Evolutionary conservation across 768 basidiomycete species (phyloP).

Genomic region (Hygrocybe punicea): DNA sequence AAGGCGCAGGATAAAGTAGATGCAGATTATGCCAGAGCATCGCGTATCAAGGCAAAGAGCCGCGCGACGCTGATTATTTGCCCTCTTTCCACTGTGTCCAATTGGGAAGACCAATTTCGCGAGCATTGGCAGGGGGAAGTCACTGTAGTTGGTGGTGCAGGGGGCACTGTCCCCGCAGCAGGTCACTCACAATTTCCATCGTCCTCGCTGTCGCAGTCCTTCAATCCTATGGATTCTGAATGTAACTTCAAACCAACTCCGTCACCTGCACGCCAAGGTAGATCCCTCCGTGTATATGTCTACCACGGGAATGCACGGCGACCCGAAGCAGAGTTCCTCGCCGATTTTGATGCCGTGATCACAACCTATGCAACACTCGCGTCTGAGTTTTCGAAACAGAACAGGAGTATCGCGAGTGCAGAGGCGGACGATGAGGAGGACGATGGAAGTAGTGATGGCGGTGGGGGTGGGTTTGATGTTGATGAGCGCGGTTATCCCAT

Average conservation of each 20-base stretch:
- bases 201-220: slow-evolving; percentile 28
- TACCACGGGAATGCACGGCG: slow-evolving; percentile 92
- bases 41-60: slow-evolving; percentile 76
- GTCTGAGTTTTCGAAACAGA: slow-evolving; percentile 91
- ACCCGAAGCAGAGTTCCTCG: slow-evolving; percentile 80
- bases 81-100: slow-evolving; percentile 92
- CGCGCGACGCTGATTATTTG: slow-evolving; percentile 95
- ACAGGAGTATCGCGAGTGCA: slow-evolving; percentile 52
- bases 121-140: slow-evolving; percentile 96
- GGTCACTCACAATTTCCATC: slow-evolving; percentile 30
- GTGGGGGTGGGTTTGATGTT: slow-evolving; percentile 58
- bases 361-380: slow-evolving; percentile 96
- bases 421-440: slow-evolving; percentile 71
- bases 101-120: slow-evolving; percentile 98
- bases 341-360: slow-evolving; percentile 95
- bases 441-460: slow-evolving; percentile 60
- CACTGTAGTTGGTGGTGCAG: slow-evolving; percentile 73
- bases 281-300: slow-evolving; percentile 79
- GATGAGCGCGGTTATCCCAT: slow-evolving; percentile 67
- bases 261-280: slow-evolving; percentile 47
- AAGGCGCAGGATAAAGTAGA: slow-evolving; percentile 69
- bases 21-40: slow-evolving; percentile 63
- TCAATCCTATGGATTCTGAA: slow-evolving; percentile 32
- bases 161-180: slow-evolving; percentile 39
- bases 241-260: slow-evolving; percentile 24